Conservation (phyloP, 1,139 yeast genomes). For the Kazachstania sp. region DNA sequence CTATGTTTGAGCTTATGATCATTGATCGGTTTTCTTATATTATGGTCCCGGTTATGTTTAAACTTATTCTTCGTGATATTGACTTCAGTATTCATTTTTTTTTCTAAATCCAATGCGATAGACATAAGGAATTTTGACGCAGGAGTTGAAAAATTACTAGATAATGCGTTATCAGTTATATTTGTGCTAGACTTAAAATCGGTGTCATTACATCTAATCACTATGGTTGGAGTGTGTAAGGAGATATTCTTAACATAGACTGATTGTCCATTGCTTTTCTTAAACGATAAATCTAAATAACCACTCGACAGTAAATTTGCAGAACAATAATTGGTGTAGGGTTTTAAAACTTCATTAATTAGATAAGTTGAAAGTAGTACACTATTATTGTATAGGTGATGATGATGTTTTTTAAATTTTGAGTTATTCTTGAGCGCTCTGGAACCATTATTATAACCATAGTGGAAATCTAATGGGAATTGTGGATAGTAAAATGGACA, state of each 20-base stretch:
- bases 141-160: not conserved
- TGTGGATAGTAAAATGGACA: not conserved
- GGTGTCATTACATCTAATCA: conserved; percentile 12
- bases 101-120: not conserved
- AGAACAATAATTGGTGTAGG: conserved; percentile 10
- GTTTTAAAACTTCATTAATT: conserved; percentile 6
- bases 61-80: not conserved
- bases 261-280: not conserved
- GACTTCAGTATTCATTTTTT: not conserved
- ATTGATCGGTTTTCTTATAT: too few relatives aligned
- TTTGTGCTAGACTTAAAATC: not conserved
- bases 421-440: not conserved
- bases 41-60: not conserved
- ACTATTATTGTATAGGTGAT: not conserved
- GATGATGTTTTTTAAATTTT: not conserved
- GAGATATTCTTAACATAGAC: conserved; percentile 7
- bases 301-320: conserved; percentile 16
- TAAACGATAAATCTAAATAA: conserved; percentile 6
- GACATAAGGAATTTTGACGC: not conserved
- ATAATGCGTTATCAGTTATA: not conserved
- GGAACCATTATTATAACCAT: not conserved
- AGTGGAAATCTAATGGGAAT: not conserved
- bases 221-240: conserved; percentile 11
- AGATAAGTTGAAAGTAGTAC: conserved; percentile 10
- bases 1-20: too few relatives aligned